These are phyloP conservation scores for Ottelia alismoides DNA, from an alignment of 106 monocot species.

Conservation along the genomic window DNA sequence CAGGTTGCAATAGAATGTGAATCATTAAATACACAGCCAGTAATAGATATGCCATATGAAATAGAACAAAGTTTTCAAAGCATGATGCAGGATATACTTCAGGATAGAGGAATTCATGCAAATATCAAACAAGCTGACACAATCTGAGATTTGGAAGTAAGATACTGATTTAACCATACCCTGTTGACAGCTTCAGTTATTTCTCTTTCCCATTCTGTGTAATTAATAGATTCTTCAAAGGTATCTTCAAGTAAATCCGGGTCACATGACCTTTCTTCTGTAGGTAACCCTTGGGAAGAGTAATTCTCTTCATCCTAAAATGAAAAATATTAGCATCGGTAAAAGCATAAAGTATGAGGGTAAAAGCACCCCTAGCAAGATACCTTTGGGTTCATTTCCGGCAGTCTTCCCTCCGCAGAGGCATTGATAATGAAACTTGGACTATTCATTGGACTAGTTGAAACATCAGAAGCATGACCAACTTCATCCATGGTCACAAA, in stretches of 20 bases:
- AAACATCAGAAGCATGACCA: no score
- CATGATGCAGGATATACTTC: no score
- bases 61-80: no score
- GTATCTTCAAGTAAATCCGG: neutral
- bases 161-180: conserved; percentile 15
- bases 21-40: neutral
- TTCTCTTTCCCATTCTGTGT: conserved; percentile 24
- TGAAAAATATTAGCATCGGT: neutral
- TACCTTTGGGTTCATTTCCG: no score
- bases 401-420: no score
- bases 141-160: neutral
- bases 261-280: neutral
- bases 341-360: neutral
- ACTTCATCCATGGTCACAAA: neutral
- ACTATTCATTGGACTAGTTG: no score
- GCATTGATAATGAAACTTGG: no score
- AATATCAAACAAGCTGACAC: neutral
- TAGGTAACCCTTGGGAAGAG: conserved; percentile 7
- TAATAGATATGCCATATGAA: neutral
- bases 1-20: neutral
- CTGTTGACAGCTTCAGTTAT: conserved; percentile 15
- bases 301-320: conserved; percentile 16
- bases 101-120: no score
- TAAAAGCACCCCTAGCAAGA: neutral
- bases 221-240: neutral